Base-by-base conservation (phyloP, 2,329 filamentous ascomycete species). In the Albophoma yamanashiensis region DNA sequence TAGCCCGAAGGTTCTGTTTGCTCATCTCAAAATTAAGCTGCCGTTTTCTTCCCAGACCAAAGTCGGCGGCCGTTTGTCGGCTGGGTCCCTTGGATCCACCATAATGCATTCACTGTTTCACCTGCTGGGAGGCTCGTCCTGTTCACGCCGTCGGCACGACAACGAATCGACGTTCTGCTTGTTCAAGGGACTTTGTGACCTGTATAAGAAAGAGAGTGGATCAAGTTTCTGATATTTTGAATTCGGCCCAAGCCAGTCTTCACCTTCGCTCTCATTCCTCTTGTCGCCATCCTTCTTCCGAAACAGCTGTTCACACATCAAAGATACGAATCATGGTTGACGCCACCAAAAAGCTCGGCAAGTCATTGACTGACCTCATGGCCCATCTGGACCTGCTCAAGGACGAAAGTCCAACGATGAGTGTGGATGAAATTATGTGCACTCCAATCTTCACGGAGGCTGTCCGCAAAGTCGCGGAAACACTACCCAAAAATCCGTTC, bases 391-490 rank as follows among this genome's bases (percentile, higher is more conserved):
- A 59, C 1, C 60, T 65, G 5, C 52, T 63, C 15, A 8, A 25
- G 0, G 20, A 39, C 1, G 56, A 61, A 15, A 6, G n/a, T 5
- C 8, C 8, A 9, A 43, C 38, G 4, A 38, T 45, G 9, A 59
- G 59, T 34, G 36, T 42, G 61, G 59, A 59, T 15, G 65, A 67
- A 15, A 53, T 65, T 4, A 34, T 38, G 2, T 53, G 61, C 6
- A 60, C 63, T 0, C 66, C 66, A 0, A 39, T 68, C 22, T 68
- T 68, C 40, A 67, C 66, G 0, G 61, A 64, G 14, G 8, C 58
- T 1, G 64, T 66, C 3, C 59, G 62, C 4, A 31, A 56, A 7
- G 56, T 63, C 14, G 57, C 56, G 8, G 5, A 17, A 0, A 1
- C 47, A 2, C 5, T 60, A 1, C 15, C 8, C 20, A 5, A 27